Evolutionary conservation across 2,329 filamentous ascomycete genomes (phyloP), one percentile per base, ranked within the genome.

Genomic region (Pestalotiopsis sp.): DNA sequence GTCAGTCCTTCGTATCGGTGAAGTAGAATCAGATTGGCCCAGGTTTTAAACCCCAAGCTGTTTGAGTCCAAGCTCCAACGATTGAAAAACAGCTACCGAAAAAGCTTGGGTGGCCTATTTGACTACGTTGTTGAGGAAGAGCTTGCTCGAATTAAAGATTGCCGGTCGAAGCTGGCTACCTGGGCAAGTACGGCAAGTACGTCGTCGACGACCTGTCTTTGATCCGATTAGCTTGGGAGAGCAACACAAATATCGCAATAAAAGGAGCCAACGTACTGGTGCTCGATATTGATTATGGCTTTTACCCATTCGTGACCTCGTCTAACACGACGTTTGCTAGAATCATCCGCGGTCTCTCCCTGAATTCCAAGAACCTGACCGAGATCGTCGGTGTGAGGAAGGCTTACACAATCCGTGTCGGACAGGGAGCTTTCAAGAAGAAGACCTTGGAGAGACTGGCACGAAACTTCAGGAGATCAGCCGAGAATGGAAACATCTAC

Each of bases 61-160:
- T 93, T 94, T 73, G 91, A 93, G 80, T 76, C 79, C 56, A 92
- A 92, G 79, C 80, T 94, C 58, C 85, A 90, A 57, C 80, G 83
- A 27, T 81, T 94, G 60, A 90, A 87, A 9, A 73, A 80, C 5
- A 89, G 87, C n/a, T 92, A 87, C 80, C 85, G 89, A 82, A 90
- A 91, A 81, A 65, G 72, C 45, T 75, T 70, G 84, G 91, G 72
- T 5, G 70, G 91, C 72, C 79, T 92, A 27, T 80, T 92, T 66
- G 77, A 89, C 71, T 88, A 89, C 77, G 89, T 93, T 70, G 85
- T 91, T 4, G 91, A 94, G 73, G 89, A 90, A 40, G 92, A 94
- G 81, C 86, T 94, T 71, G 57, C 25, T 2, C 45, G 68, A 56
- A 87, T 92, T 66, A 87, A 93, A 74, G 81, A 85, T 67, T 83